Conservation (phyloP, 2,329 filamentous ascomycete species). For the Colletotrichum abscissum region DNA sequence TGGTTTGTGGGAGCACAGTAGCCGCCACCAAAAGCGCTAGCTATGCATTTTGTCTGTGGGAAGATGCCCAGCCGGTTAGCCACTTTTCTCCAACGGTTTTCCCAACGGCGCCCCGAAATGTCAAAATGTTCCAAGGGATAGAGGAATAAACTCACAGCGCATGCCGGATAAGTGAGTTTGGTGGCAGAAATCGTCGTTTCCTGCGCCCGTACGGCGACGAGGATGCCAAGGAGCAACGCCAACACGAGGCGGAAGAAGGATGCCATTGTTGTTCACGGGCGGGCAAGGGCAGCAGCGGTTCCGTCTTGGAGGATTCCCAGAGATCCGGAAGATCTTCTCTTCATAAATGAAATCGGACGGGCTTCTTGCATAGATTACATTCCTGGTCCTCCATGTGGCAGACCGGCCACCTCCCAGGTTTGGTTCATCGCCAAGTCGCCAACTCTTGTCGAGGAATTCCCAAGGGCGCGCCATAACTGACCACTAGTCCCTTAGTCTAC, state of each 20-base stretch:
- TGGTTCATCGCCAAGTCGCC: not conserved
- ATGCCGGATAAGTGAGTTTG: conserved; percentile 30
- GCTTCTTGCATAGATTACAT: not conserved
- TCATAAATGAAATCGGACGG: conserved; percentile 21
- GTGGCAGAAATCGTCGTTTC: not conserved
- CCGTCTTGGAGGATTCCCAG: not conserved
- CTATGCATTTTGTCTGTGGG: conserved; percentile 27
- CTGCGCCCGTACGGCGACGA: conserved; percentile 17
- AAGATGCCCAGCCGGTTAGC: conserved; percentile 4
- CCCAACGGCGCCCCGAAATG: not conserved
- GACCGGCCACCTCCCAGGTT: not conserved
- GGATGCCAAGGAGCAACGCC: conserved; percentile 16
- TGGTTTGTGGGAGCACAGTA: conserved; percentile 38
- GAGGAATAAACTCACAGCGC: conserved; percentile 27
- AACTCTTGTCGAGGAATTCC: not conserved
- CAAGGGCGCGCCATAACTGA: not conserved
- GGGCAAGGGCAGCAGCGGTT: not conserved
- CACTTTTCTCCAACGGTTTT: not conserved
- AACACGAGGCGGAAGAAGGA: conserved; percentile 16
- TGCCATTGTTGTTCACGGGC: conserved; percentile 14
- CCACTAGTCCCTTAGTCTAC: not conserved
- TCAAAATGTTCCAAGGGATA: not conserved
- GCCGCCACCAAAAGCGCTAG: conserved; percentile 22
- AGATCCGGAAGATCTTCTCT: conserved; percentile 17
- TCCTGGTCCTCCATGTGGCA: conserved; percentile 20